Evolutionary conservation across 2,329 filamentous ascomycete species (phyloP).

Genomic region (Emmonsiellopsis sp.): DNA sequence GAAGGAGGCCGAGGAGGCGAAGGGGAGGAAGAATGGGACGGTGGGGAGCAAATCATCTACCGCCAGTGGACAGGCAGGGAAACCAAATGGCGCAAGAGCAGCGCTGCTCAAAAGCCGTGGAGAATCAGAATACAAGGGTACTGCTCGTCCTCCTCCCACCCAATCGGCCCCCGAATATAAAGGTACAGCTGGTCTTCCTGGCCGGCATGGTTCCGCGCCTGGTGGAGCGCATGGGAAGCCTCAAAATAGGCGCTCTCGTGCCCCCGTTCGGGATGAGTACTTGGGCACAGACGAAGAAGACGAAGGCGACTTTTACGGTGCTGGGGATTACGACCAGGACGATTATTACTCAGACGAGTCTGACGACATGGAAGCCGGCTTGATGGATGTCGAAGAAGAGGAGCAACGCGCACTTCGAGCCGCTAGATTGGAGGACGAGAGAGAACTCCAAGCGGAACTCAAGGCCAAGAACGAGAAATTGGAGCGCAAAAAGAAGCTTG

Average conservation of each 20-base stretch:
- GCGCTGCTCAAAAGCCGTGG: slow-evolving; percentile 25
- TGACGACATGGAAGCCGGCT: slow-evolving; percentile 44
- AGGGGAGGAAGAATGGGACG: slow-evolving; percentile 20
- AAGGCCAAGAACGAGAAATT: slow-evolving; percentile 39
- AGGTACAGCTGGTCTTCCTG: slow-evolving; percentile 33
- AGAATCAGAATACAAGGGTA: slow-evolving; percentile 30
- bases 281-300: slow-evolving; percentile 41
- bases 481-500: slow-evolving; percentile 35
- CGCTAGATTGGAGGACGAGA: slow-evolving; percentile 39
- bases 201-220: slow-evolving; percentile 18
- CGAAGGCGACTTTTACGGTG: slow-evolving; percentile 33
- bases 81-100: slow-evolving; percentile 14
- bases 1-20: slow-evolving; percentile 29
- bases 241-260: slow-evolving; percentile 9
- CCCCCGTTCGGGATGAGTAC: slow-evolving; percentile 32
- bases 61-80: slow-evolving; percentile 13
- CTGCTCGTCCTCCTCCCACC: slow-evolving; percentile 16
- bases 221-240: slow-evolving; percentile 14
- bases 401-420: slow-evolving; percentile 32
- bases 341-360: slow-evolving; percentile 38
- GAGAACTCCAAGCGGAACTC: slow-evolving; percentile 35
- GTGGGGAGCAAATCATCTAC: slow-evolving; percentile 9
- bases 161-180: slow-evolving; percentile 26
- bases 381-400: slow-evolving; percentile 38
- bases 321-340: slow-evolving; percentile 21